These are phyloP conservation scores for Xylaria polymorpha DNA, from an alignment of 2,329 filamentous ascomycete genomes.

Conservation along the genomic window DNA sequence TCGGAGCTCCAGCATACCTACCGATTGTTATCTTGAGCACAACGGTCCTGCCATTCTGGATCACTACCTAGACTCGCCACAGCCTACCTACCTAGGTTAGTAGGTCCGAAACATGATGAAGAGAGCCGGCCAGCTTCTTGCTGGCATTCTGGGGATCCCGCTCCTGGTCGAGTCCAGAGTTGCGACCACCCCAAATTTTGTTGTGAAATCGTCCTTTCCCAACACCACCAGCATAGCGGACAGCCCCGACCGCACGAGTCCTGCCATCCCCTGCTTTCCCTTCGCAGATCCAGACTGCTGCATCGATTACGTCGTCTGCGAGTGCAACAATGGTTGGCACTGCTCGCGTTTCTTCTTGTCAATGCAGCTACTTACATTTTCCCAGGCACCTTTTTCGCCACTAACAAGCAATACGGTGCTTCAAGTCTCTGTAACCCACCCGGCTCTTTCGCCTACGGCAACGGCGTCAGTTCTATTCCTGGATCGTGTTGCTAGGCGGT, in stretches of 20 bases:
- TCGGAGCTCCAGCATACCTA: not conserved
- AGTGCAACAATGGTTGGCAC: conserved; percentile 40
- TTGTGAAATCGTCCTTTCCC: conserved; percentile 26
- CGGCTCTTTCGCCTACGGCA: conserved; percentile 35
- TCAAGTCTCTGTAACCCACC: conserved; percentile 39
- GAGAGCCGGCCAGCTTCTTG: conserved; percentile 20
- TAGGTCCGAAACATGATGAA: conserved; percentile 17
- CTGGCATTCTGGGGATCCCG: conserved; percentile 19
- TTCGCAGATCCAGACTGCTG: conserved; percentile 45
- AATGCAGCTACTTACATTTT: conserved; percentile 8
- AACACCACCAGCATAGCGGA: conserved; percentile 33
- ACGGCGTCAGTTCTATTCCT: conserved; percentile 37
- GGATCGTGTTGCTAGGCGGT: conserved; percentile 39
- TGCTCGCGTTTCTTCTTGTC: not conserved
- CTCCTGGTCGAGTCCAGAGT: conserved; percentile 21
- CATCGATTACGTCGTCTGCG: conserved; percentile 37
- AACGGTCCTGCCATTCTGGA: not conserved
- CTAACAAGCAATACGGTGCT: conserved; percentile 35
- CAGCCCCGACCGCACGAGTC: not conserved
- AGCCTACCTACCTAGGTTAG: not conserved
- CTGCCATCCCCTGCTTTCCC: conserved; percentile 37
- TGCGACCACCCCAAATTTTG: conserved; percentile 20
- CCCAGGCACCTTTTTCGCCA: conserved; percentile 43
- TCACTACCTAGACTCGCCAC: not conserved
- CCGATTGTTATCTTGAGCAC: not conserved